Conservation (phyloP, 2,329 filamentous ascomycete species). For the Trichoderma semiorbis region DNA sequence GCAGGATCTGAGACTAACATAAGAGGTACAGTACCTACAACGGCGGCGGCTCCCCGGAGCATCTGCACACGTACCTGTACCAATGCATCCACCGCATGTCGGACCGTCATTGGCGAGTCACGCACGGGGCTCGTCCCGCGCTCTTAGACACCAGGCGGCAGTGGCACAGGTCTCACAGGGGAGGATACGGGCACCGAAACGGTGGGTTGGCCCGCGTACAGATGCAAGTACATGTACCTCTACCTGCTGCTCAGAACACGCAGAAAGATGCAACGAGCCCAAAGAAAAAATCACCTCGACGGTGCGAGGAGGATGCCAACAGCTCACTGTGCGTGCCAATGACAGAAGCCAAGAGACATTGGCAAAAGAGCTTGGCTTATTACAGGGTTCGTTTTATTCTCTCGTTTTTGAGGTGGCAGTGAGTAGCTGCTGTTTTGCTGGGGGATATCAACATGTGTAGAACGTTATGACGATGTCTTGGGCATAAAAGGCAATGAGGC, state of each 20-base stretch:
- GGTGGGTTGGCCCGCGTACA: background rate
- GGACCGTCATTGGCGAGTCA: background rate
- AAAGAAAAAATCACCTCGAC: background rate
- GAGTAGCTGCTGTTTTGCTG: background rate
- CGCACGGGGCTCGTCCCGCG: constrained; percentile 12
- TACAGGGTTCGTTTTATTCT: background rate
- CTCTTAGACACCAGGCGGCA: constrained; percentile 1
- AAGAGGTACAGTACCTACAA: background rate
- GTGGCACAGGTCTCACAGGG: background rate
- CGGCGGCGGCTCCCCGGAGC: background rate
- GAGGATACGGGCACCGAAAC: background rate
- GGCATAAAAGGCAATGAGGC: background rate
- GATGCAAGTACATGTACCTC: background rate
- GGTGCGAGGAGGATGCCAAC: background rate
- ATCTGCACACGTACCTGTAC: background rate
- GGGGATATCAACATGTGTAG: background rate
- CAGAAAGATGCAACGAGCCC: background rate
- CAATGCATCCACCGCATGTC: background rate
- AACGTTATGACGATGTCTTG: background rate
- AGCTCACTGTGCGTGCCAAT: background rate
- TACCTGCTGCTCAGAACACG: background rate
- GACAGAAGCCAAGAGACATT: background rate
- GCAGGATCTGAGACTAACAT: too few species aligned
- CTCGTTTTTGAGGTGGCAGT: background rate
- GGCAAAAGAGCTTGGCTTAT: background rate